phyloP scores from a whole-genome alignment of 306 rosid species.

The Medicago ruthenica region DNA sequence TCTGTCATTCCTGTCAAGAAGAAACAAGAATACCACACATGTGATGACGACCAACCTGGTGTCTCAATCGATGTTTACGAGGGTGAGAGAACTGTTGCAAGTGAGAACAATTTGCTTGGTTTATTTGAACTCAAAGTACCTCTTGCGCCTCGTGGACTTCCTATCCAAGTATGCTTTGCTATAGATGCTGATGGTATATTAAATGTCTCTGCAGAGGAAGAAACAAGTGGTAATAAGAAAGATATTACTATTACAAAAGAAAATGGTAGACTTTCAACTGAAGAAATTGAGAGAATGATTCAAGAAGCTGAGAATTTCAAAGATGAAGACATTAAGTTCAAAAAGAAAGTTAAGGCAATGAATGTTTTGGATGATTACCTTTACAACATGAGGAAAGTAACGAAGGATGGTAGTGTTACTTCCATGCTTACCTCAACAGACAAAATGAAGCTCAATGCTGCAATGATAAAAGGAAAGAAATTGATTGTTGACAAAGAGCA shows the following conservation, averaged over 20 bases:
- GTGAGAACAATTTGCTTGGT: constrained; percentile 12
- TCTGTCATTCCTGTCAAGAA: neutral
- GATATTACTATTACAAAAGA: neutral
- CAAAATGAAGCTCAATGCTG: neutral
- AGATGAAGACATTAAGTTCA: neutral
- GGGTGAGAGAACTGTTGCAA: neutral
- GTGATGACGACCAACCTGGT: neutral
- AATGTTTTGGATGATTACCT: neutral
- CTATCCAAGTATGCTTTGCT: neutral
- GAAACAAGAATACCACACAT: neutral
- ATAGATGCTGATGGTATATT: neutral
- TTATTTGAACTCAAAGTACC: neutral
- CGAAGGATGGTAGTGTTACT: neutral
- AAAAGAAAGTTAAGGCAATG: constrained; percentile 5
- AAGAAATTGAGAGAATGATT: constrained; percentile 1
- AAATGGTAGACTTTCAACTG: neutral
- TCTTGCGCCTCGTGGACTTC: neutral
- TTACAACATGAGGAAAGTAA: neutral
- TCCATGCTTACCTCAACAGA: neutral
- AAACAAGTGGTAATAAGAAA: neutral
- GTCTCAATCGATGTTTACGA: neutral
- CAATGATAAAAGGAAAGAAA: neutral
- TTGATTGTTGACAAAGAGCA: neutral
- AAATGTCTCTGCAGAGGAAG: constrained; percentile 11
- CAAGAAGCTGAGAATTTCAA: neutral